phyloP scores from a whole-genome alignment of 2,329 filamentous ascomycete genomes.

The Phoma sp. region DNA sequence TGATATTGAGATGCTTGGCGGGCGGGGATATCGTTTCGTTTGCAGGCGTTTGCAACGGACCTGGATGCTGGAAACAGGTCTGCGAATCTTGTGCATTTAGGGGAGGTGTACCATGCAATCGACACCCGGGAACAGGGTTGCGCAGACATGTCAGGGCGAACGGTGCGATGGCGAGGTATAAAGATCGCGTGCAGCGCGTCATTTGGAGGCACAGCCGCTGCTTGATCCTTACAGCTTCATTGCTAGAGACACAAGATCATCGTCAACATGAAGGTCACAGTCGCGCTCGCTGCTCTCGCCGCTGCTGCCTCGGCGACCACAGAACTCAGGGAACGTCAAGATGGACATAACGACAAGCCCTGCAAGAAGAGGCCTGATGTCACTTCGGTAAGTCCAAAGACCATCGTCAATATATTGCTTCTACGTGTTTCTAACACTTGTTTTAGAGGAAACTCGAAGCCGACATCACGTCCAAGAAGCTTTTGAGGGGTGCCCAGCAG shows the following conservation, averaged over 20 bases:
- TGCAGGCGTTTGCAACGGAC: conserved; percentile 10
- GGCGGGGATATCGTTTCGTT: conserved; percentile 5
- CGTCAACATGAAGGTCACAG: conserved; percentile 30
- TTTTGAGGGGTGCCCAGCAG: conserved; percentile 39
- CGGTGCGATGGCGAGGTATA: conserved; percentile 6
- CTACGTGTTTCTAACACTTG: no score
- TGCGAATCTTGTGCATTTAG: conserved; percentile 1
- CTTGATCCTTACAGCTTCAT: conserved; percentile 11
- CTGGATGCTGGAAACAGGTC: conserved; percentile 13
- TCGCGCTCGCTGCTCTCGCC: conserved; percentile 33
- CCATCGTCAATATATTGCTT: no score
- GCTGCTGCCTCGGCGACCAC: conserved; percentile 26
- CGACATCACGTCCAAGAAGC: conserved; percentile 34
- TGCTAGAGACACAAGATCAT: conserved; percentile 7
- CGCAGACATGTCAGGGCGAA: conserved; percentile 6
- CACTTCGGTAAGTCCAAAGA: conserved; percentile 33
- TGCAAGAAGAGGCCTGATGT: conserved; percentile 31
- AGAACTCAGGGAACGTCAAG: conserved; percentile 17
- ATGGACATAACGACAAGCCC: conserved; percentile 23
- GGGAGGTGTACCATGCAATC: conserved; percentile 3
- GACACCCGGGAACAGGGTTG: conserved; percentile 7
- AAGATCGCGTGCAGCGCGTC: background rate
- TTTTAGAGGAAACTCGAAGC: conserved; percentile 40
- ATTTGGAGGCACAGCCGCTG: conserved; percentile 7
- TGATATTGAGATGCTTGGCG: conserved; percentile 15